Evolutionary conservation across 2,329 filamentous ascomycete species (phyloP), one percentile per base, ranked within the genome.

Genomic region (Herpotrichia juniperi): DNA sequence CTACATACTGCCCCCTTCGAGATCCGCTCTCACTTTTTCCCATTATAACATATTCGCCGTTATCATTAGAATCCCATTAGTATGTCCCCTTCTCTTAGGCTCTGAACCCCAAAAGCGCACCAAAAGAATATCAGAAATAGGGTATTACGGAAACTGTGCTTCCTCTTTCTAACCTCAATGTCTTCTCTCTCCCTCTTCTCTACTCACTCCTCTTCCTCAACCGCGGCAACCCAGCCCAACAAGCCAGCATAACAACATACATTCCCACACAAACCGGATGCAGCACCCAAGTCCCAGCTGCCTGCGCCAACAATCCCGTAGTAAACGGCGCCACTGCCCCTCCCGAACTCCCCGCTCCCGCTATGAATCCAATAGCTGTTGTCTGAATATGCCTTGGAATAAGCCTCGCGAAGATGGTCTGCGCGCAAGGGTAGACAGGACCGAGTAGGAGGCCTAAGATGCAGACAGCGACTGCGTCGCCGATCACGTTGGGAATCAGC

Each of bases 401-500:
- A 30, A 81, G 74, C 32, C 83, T 78, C 48, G 86, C 81, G 59
- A 90, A 87, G 5, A 90, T 78, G 0, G 83, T 82, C 3, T 83
- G 81, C 0, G 87, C 84, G 66, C 88, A 92, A 0, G 91, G 90
- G 65, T 92, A 96, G 4, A 96, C 81, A 0, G 91, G 90, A 0
- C 91, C 91, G 0, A 96, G 78, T 25, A 94, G 73, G 7, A 94
- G 73, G 11, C 91, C 91, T 16, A 94, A 81, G 21, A 94, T 75
- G 1, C 70, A 66, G 0, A 72, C 76, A 11, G 79, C 78, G 24
- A 82, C 76, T n/a, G 78, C 76, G 42, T 80, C 74, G 24, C 76
- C 77, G 49, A 79, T 76, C 31, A 93, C 77, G 66, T 91, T 90
- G 1, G 89, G 90, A 22, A 93, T 82, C 26, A 85, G 76, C 91